phyloP scores from a whole-genome alignment of 257 asterid genomes.

The Solanum peruvianum region DNA sequence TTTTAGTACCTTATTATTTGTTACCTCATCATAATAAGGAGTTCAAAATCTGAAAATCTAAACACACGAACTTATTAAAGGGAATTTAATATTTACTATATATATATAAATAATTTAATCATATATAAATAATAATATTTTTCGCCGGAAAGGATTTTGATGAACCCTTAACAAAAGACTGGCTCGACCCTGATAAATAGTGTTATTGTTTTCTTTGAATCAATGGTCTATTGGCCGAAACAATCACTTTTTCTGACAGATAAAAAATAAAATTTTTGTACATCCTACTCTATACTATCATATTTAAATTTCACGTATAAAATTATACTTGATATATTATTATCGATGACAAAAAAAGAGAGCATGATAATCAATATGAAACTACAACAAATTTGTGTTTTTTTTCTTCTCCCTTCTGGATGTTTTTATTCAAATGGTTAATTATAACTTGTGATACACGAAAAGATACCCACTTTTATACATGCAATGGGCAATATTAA shows the following conservation, averaged over 20 bases:
- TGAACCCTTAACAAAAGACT: too few species aligned
- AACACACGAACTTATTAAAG: too few species aligned
- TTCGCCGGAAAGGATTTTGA: too few species aligned
- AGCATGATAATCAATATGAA: not conserved
- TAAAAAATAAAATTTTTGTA: not conserved
- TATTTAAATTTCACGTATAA: not conserved
- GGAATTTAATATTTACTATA: too few species aligned
- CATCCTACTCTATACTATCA: rapidly evolving
- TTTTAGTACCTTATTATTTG: too few species aligned
- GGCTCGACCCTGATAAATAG: not conserved
- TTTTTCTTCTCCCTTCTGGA: not conserved
- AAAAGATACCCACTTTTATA: not conserved
- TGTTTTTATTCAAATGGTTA: not conserved
- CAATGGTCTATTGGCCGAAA: not conserved
- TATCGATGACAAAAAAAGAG: not conserved
- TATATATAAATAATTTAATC: too few species aligned
- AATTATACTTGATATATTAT: not conserved
- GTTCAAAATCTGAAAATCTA: too few species aligned
- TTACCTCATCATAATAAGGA: too few species aligned
- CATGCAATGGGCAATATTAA: not conserved
- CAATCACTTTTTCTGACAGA: not conserved
- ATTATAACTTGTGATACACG: not conserved
- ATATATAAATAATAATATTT: too few species aligned
- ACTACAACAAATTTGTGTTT: not conserved
- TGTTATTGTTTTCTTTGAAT: not conserved